These are phyloP conservation scores for Gracilaria vermiculophylla DNA, from an alignment of 23 red algal genomes.

Conservation along the genomic window DNA sequence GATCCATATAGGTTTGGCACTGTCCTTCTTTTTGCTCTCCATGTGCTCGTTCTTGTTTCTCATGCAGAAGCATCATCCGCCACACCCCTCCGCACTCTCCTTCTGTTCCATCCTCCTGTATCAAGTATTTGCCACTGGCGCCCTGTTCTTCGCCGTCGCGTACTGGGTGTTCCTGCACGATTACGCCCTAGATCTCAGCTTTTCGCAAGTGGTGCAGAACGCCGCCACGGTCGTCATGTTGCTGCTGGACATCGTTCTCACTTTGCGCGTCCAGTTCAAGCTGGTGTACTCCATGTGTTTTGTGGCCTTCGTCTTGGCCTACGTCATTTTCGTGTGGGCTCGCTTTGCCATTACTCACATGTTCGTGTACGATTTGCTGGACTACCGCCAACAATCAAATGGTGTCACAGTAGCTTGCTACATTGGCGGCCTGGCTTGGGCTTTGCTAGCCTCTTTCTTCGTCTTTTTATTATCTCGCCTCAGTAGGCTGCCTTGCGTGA, in stretches of 20 bases:
- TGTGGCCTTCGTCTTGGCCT: not conserved
- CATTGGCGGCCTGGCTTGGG: conserved; percentile 30
- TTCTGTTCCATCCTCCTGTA: conserved; percentile 6
- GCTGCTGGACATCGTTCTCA: conserved; percentile 21
- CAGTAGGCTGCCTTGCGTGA: conserved; percentile 19
- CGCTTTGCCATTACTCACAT: conserved; percentile 29
- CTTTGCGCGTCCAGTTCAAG: conserved; percentile 44
- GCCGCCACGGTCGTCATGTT: conserved; percentile 36
- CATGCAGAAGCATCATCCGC: not conserved
- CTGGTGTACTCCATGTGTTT: conserved; percentile 34
- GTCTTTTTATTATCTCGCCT: conserved; percentile 44
- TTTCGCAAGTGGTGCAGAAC: conserved; percentile 26
- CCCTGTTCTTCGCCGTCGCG: conserved; percentile 55
- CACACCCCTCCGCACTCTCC: not conserved
- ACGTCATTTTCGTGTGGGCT: conserved; percentile 60
- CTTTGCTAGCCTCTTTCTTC: conserved; percentile 21
- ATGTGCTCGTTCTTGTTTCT: conserved; percentile 17
- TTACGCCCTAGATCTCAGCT: not conserved
- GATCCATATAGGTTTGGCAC: conserved; percentile 31
- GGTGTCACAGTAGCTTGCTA: conserved; percentile 53
- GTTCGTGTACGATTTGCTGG: conserved; percentile 53
- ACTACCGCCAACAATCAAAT: conserved; percentile 3
- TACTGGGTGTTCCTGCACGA: conserved; percentile 63
- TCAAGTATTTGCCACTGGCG: conserved; percentile 54
- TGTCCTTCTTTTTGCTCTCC: conserved; percentile 3